A percentile compares a stretch with the other conserved stretches of the same genome.
Conservation (phyloP, 768 basidiomycete genomes). For the Paxillus ammoniavirescens region DNA sequence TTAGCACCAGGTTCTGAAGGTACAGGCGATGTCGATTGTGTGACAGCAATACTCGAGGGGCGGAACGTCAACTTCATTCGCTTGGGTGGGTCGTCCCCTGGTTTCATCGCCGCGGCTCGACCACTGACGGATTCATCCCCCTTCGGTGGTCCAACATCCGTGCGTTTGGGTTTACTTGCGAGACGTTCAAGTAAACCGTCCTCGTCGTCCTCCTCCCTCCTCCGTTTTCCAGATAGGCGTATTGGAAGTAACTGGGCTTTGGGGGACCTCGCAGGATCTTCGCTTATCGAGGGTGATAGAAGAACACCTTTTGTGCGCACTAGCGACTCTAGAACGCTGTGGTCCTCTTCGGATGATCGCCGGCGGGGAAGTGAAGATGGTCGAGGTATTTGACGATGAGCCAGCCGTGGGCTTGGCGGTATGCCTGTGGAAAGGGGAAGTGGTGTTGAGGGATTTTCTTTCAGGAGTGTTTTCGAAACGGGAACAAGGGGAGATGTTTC, state of each 20-base stretch:
- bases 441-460: conserved; percentile 21
- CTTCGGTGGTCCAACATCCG: conserved; percentile 49
- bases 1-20: conserved; percentile 67
- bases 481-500: conserved; percentile 8
- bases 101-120: conserved; percentile 27
- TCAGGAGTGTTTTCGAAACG: conserved; percentile 13
- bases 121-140: conserved; percentile 26
- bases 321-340: conserved; percentile 54
- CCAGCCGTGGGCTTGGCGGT: conserved; percentile 37
- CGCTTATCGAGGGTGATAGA: conserved; percentile 38
- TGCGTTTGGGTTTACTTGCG: conserved; percentile 54
- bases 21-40: conserved; percentile 37
- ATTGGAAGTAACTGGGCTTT: conserved; percentile 40
- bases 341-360: conserved; percentile 48
- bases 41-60: conserved; percentile 22
- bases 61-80: conserved; percentile 78
- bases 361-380: conserved; percentile 47
- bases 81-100: conserved; percentile 48
- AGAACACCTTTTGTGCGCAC: conserved; percentile 37
- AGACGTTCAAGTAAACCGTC: conserved; percentile 64
- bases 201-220: conserved; percentile 69
- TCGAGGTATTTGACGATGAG: conserved; percentile 37
- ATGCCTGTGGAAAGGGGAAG: conserved; percentile 34
- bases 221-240: conserved; percentile 67
- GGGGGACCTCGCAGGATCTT: conserved; percentile 24